phyloP scores from a whole-genome alignment of 2,329 filamentous ascomycete genomes.

The Bipolaris zeicola region DNA sequence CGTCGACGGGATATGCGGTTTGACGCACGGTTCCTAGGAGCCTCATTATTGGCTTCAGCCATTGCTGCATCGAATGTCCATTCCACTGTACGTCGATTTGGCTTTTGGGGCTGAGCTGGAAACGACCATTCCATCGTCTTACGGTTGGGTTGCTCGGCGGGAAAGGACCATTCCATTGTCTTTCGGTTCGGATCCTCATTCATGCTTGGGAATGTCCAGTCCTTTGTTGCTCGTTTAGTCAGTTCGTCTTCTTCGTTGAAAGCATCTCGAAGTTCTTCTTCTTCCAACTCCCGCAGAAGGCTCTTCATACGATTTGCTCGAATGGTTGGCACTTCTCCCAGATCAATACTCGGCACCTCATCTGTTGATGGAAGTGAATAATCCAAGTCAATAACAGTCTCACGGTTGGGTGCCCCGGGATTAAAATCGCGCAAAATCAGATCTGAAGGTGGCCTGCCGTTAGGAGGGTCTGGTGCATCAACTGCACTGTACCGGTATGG shows the following conservation, averaged over 20 bases:
- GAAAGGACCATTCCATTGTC: constrained; percentile 63
- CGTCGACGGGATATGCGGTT: constrained; percentile 42
- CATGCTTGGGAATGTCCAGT: constrained; percentile 60
- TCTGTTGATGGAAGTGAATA: constrained; percentile 51
- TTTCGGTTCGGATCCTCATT: constrained; percentile 50
- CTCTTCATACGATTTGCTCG: constrained; percentile 60
- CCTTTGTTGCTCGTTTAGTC: constrained; percentile 53
- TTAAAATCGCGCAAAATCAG: constrained; percentile 58
- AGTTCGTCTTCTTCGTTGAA: constrained; percentile 35
- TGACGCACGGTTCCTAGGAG: constrained; percentile 35
- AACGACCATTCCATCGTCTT: constrained; percentile 62
- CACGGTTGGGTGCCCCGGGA: constrained; percentile 52
- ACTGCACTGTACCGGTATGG: constrained; percentile 65
- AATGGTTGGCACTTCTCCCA: constrained; percentile 61
- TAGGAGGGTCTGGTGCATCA: constrained; percentile 49
- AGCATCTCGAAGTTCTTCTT: constrained; percentile 45
- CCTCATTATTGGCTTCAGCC: constrained; percentile 46
- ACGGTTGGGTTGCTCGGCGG: constrained; percentile 44
- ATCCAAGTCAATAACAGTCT: constrained; percentile 64
- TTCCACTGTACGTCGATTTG: constrained; percentile 53
- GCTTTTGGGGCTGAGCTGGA: constrained; percentile 36
- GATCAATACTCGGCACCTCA: constrained; percentile 49
- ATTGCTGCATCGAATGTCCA: constrained; percentile 57
- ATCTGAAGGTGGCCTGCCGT: constrained; percentile 58
- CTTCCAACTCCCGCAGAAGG: constrained; percentile 51